Base-by-base conservation (phyloP, 2,329 filamentous ascomycete species). In the Endothia cerciana region DNA sequence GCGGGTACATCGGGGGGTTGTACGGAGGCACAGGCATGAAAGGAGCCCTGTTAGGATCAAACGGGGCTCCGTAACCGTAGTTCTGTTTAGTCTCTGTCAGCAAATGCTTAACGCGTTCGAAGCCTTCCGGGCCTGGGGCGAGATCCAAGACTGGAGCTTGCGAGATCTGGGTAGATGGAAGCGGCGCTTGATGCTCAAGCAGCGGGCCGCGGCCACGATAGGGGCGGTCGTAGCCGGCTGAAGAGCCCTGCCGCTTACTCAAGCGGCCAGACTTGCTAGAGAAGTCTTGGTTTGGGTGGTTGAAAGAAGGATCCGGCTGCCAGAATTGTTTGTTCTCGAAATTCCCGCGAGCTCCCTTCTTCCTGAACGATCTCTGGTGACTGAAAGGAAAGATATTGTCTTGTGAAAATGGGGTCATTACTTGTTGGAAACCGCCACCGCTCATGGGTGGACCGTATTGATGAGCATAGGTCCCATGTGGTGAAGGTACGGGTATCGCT, bases 61-160 rank as follows among this genome's bases (percentile, higher is more conserved):
- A 79, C 38, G 84, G 84, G 17, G 60, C 49, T 11, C 30, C 19
- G 41, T 77, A 78, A 70, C 83, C 90, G 76, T 84, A 88, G 69
- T 81, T 84, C 89, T 94, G 91, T 75, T 85, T 81, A 80, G 85
- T 86, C 72, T 84, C 79, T 74, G 87, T 93, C 83, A 94, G 90
- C 87, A 85, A 84, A 70, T 86, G 83, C 77, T 94, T 89, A 84
- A 90, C 92, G 70, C 88, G 84, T 77, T 94, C 90, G 84, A 90
- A 92, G 71, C 88, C 84, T 74, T 87, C 87, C 74, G 88, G 63
- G 47, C 66, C 86, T 67, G 90, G 90, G 69, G 89, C 89, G 66
- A 93, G 78, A 79, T 92, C 86, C 60, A 68, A 53, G 43, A 59
- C 57, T 43, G 65, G 25, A 17, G 38, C 61, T 38, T 57, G 57